Evolutionary conservation across 2,329 filamentous ascomycete species (phyloP).

Genomic region (Aspergillus sclerotialis): DNA sequence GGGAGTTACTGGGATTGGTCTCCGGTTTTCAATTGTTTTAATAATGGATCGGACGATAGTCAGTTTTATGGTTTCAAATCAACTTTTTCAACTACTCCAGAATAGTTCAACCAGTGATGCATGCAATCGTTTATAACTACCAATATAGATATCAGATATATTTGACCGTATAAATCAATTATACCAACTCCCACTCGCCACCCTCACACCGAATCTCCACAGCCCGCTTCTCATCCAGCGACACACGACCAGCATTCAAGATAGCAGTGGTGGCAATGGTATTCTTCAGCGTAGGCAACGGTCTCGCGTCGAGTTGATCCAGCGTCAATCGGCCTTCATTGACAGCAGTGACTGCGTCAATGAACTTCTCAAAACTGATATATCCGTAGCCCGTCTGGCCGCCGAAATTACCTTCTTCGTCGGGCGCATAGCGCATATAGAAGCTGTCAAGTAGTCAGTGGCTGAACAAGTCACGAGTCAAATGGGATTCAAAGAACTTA

Average conservation of each 20-base stretch:
- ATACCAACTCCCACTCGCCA: slow-evolving; percentile 58
- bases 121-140: too few relatives aligned
- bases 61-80: too few relatives aligned
- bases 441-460: slow-evolving; percentile 53
- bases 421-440: slow-evolving; percentile 90
- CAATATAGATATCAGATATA: too few relatives aligned
- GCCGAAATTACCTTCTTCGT: slow-evolving; percentile 90
- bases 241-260: slow-evolving; percentile 75
- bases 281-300: slow-evolving; percentile 77
- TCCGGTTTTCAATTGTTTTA: not conserved
- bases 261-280: slow-evolving; percentile 90
- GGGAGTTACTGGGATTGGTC: too few relatives aligned
- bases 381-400: slow-evolving; percentile 91
- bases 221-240: slow-evolving; percentile 73
- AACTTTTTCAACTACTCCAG: too few relatives aligned
- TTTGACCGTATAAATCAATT: slow-evolving; percentile 6
- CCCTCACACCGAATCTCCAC: slow-evolving; percentile 57
- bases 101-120: too few relatives aligned
- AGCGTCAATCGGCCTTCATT: slow-evolving; percentile 67
- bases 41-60: too few relatives aligned
- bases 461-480: not conserved
- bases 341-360: slow-evolving; percentile 73
- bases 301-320: slow-evolving; percentile 70
- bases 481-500: too few relatives aligned
- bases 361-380: slow-evolving; percentile 91